A percentile compares a stretch with the other conserved stretches of the same genome.
Evolutionary conservation across 495 filamentous ascomycete genomes (phyloP).

Genomic region (Lasiosphaeria ovina): DNA sequence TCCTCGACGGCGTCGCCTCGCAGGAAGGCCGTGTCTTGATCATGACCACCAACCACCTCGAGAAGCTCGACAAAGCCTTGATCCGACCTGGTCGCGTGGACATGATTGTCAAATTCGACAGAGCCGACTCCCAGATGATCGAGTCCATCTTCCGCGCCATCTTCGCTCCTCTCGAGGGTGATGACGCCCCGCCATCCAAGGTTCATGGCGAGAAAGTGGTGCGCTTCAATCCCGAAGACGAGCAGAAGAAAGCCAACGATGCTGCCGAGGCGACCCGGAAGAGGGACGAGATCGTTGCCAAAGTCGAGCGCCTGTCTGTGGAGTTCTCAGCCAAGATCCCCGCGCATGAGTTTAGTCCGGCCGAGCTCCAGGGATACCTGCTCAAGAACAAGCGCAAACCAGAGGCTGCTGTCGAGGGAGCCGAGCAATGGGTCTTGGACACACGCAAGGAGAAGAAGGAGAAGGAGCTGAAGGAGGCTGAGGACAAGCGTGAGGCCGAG

Average conservation of each 20-base stretch:
- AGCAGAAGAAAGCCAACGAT: slow-evolving; percentile 34
- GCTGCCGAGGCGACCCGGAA: slow-evolving; percentile 31
- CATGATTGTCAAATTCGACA: slow-evolving; percentile 65
- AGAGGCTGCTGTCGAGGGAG: slow-evolving; percentile 55
- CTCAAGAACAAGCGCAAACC: slow-evolving; percentile 66
- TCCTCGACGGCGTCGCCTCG: slow-evolving; percentile 75
- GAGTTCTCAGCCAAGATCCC: slow-evolving; percentile 65
- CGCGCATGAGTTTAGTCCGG: slow-evolving; percentile 62
- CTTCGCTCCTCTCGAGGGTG: slow-evolving; percentile 46
- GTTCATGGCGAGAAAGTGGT: slow-evolving; percentile 3
- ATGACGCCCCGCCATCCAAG: slow-evolving; percentile 27
- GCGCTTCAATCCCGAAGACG: slow-evolving; percentile 28
- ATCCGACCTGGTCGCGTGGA: slow-evolving; percentile 78
- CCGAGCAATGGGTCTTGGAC: slow-evolving; percentile 56
- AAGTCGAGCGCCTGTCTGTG: slow-evolving; percentile 38
- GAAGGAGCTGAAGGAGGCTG: slow-evolving; percentile 48
- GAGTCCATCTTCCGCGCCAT: slow-evolving; percentile 48
- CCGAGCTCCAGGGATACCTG: slow-evolving; percentile 76
- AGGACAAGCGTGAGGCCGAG: slow-evolving; percentile 36
- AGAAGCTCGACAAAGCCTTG: slow-evolving; percentile 72
- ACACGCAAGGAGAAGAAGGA: slow-evolving; percentile 58
- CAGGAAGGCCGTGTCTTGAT: slow-evolving; percentile 76
- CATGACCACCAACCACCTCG: slow-evolving; percentile 81
- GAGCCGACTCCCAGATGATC: slow-evolving; percentile 47
- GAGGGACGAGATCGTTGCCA: slow-evolving; percentile 37